These are phyloP conservation scores for Lachnellula suecica DNA, from an alignment of 2,329 filamentous ascomycete genomes.

Conservation along the genomic window DNA sequence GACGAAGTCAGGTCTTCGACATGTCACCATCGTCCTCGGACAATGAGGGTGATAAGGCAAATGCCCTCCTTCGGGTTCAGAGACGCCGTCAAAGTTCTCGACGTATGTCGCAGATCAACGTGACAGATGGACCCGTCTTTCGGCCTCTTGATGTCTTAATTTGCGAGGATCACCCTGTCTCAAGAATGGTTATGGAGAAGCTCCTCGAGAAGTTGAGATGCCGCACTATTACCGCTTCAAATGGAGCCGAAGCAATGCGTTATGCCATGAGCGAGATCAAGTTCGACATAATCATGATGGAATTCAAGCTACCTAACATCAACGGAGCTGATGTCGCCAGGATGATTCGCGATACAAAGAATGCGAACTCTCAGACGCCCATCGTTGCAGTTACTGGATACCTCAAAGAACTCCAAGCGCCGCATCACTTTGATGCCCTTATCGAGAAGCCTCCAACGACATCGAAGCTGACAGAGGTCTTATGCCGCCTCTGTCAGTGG, in stretches of 20 bases:
- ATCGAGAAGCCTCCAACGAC: constrained; percentile 97
- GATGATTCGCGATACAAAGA: constrained; percentile 97
- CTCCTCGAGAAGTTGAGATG: constrained; percentile 92
- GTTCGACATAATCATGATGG: constrained; percentile 98
- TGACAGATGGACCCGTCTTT: constrained; percentile 82
- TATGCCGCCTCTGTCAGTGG: constrained; percentile 90
- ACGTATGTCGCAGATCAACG: constrained; percentile 85
- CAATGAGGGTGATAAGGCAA: constrained; percentile 91
- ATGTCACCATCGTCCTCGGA: constrained; percentile 97
- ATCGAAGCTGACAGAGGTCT: constrained; percentile 83
- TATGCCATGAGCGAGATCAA: constrained; percentile 97
- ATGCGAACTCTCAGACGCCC: constrained; percentile 89
- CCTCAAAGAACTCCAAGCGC: constrained; percentile 92
- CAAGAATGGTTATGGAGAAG: constrained; percentile 98
- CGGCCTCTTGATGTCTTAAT: constrained; percentile 91
- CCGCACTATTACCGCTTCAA: constrained; percentile 86
- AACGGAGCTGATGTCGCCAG: constrained; percentile 93
- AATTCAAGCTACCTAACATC: constrained; percentile 92
- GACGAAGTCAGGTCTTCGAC: constrained; percentile 91
- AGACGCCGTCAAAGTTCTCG: constrained; percentile 93
- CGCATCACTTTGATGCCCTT: constrained; percentile 92
- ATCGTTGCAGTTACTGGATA: constrained; percentile 97
- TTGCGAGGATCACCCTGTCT: constrained; percentile 96
- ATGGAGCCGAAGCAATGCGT: constrained; percentile 86
- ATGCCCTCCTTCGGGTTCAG: constrained; percentile 87